Evolutionary conservation across 495 filamentous ascomycete species (phyloP), one percentile per base, ranked within the genome.

Genomic region (Letharia columbiana): DNA sequence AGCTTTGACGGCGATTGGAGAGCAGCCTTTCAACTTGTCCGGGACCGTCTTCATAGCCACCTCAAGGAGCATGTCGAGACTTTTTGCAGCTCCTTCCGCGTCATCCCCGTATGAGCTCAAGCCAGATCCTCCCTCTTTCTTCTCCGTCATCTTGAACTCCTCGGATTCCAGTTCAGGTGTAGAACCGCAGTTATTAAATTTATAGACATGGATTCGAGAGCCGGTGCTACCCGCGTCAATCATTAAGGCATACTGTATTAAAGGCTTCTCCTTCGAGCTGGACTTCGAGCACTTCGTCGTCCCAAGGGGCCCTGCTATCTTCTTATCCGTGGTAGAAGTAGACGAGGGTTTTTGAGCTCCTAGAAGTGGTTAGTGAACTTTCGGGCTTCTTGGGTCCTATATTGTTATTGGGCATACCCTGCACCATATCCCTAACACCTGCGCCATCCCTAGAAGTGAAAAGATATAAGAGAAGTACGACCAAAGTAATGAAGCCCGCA

Each of bases 201-300:
- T 87, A 80, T 97, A 98, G 63, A 98, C 92, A 77, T 98, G 94
- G 73, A 98, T 96, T 63, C 94, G 90, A 67, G 94, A 98, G 66
- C 94, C 94, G 50, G 93, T 96, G 78, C 92, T 97, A 64, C 94
- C 94, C 47, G 94, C 94, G 80, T 98, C 94, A 72, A 98, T 91
- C 94, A 98, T 98, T 69, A 96, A 83, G 65, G 91, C 94, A 81
- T 97, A 98, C 73, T 98, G 94, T 67, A 97, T 87, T 69, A 98
- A 81, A 37, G 95, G 95, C 78, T 96, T 98, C 52, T 89, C 86
- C 42, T 86, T 83, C 64, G 91, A 90, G 75, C 81, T 85, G 39
- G 93, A 90, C 73, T 86, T 90, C 59, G 86, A 85, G 82, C 94
- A 98, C 77, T 84, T 88, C 45, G 84, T 89, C 82, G 64, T 83